phyloP scores from a whole-genome alignment of 768 basidiomycete species.

The Xerocomellus chrysenteron region DNA sequence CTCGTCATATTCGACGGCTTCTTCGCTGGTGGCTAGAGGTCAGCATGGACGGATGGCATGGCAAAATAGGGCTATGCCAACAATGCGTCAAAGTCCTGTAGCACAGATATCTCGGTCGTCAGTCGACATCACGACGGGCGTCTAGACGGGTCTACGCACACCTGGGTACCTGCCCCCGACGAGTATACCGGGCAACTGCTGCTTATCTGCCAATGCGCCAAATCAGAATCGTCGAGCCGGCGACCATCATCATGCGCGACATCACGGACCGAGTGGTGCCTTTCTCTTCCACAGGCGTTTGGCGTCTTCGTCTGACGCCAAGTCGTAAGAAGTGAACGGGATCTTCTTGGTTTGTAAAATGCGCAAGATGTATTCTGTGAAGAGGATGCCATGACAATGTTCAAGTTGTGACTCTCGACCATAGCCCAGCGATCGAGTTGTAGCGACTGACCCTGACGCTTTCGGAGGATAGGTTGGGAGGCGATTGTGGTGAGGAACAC shows the following conservation, averaged over 20 bases:
- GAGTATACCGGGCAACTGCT: slow-evolving; percentile 81
- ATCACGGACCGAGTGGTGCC: slow-evolving; percentile 58
- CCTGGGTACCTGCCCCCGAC: slow-evolving; percentile 76
- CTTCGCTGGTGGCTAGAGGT: slow-evolving; percentile 54
- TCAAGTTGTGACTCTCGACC: neutral
- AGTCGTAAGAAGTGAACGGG: slow-evolving; percentile 76
- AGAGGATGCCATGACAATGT: neutral
- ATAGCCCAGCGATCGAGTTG: neutral
- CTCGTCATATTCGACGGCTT: slow-evolving; percentile 78
- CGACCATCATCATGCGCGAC: neutral
- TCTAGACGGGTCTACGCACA: slow-evolving; percentile 44
- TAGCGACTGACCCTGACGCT: slow-evolving; percentile 64
- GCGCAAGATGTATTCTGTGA: slow-evolving; percentile 73
- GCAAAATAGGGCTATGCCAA: slow-evolving; percentile 36
- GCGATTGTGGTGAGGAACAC: slow-evolving; percentile 85
- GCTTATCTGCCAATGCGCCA: slow-evolving; percentile 54
- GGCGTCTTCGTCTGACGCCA: slow-evolving; percentile 81
- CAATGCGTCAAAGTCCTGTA: slow-evolving; percentile 73
- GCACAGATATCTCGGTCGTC: slow-evolving; percentile 1
- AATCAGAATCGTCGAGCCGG: neutral
- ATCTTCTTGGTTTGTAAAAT: slow-evolving; percentile 87
- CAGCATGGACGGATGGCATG: slow-evolving; percentile 1
- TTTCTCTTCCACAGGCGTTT: slow-evolving; percentile 81
- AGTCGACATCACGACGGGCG: neutral
- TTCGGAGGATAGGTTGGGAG: slow-evolving; percentile 72